Evolutionary conservation across 1,284 basidiomycete species (phyloP).

Genomic region (Malassezia restricta): DNA sequence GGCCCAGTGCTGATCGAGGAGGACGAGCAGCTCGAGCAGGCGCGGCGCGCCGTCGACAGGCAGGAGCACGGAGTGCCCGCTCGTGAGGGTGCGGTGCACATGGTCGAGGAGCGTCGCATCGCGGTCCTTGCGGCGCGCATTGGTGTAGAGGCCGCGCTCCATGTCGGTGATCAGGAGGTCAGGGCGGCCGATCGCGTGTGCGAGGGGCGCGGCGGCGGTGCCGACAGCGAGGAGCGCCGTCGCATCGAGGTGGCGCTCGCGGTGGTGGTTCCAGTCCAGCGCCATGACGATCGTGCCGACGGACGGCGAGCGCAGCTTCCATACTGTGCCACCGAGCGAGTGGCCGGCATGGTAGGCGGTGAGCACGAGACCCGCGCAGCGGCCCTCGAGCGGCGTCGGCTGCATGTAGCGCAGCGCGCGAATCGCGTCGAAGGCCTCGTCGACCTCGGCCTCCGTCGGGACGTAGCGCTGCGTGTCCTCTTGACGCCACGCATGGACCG

Average conservation of each 20-base stretch:
- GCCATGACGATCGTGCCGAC: constrained; percentile 92
- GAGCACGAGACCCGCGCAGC: constrained; percentile 57
- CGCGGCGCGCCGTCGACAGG: constrained; percentile 90
- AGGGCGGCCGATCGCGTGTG: constrained; percentile 33
- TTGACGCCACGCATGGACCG: constrained; percentile 27
- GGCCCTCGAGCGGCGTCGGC: constrained; percentile 84
- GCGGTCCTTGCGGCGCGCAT: constrained; percentile 76
- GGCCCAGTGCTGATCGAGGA: constrained; percentile 96
- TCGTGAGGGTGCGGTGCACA: constrained; percentile 79
- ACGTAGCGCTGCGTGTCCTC: constrained; percentile 50
- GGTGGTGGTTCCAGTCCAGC: constrained; percentile 90
- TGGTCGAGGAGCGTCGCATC: constrained; percentile 54
- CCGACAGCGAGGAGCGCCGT: constrained; percentile 54
- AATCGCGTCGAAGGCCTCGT: constrained; percentile 82
- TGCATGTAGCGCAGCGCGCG: constrained; percentile 89
- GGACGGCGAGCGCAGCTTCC: constrained; percentile 94
- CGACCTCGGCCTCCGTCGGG: constrained; percentile 70
- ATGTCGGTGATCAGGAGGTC: constrained; percentile 79
- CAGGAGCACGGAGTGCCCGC: constrained; percentile 64
- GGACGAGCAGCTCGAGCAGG: constrained; percentile 78
- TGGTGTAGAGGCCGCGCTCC: constrained; percentile 61
- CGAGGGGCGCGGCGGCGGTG: constrained; percentile 2
- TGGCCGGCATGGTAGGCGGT: constrained; percentile 94
- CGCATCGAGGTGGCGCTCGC: constrained; percentile 87
- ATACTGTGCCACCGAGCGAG: constrained; percentile 89